A percentile compares a stretch with the other conserved stretches of the same genome.
Evolutionary conservation across 2,329 filamentous ascomycete genomes (phyloP).

Genomic region (Dothistroma pini): DNA sequence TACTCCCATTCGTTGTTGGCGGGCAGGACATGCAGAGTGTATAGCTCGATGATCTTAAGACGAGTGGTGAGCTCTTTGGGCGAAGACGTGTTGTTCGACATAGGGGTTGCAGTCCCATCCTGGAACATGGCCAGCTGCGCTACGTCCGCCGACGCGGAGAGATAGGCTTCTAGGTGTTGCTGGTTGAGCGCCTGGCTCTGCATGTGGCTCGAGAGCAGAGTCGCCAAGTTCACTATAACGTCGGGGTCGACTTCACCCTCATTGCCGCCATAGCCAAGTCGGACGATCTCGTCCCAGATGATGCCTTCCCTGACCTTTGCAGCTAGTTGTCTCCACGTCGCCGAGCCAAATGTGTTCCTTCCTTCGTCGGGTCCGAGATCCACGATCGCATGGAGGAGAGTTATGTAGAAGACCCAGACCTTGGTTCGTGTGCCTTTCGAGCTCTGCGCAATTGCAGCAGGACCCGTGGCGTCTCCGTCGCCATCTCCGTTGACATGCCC

Average conservation of each 20-base stretch:
- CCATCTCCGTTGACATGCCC: conserved; percentile 10
- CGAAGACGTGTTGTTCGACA: conserved; percentile 45
- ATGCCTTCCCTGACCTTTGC: conserved; percentile 81
- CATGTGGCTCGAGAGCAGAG: conserved; percentile 85
- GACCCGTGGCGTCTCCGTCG: conserved; percentile 8
- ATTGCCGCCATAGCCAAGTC: conserved; percentile 78
- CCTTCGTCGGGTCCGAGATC: conserved; percentile 89
- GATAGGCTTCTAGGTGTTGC: conserved; percentile 79
- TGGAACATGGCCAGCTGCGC: conserved; percentile 64
- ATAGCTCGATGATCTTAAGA: conserved; percentile 90
- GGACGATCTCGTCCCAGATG: conserved; percentile 92
- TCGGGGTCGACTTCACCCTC: conserved; percentile 93
- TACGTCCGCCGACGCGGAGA: conserved; percentile 60
- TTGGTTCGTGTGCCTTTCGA: conserved; percentile 84
- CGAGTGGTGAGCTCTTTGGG: conserved; percentile 52
- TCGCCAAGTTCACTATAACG: conserved; percentile 89
- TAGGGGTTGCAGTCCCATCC: conserved; percentile 52
- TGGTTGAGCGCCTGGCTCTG: conserved; percentile 80
- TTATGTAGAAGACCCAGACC: conserved; percentile 96
- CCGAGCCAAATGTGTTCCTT: conserved; percentile 78
- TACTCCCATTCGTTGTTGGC: conserved; percentile 96
- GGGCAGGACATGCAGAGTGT: conserved; percentile 90
- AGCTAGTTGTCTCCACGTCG: conserved; percentile 79
- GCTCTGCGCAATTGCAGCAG: conserved; percentile 72
- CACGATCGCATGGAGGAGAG: conserved; percentile 83